Conservation (phyloP, 495 filamentous ascomycete species). For the Melanomma pulvis-pyrius region DNA sequence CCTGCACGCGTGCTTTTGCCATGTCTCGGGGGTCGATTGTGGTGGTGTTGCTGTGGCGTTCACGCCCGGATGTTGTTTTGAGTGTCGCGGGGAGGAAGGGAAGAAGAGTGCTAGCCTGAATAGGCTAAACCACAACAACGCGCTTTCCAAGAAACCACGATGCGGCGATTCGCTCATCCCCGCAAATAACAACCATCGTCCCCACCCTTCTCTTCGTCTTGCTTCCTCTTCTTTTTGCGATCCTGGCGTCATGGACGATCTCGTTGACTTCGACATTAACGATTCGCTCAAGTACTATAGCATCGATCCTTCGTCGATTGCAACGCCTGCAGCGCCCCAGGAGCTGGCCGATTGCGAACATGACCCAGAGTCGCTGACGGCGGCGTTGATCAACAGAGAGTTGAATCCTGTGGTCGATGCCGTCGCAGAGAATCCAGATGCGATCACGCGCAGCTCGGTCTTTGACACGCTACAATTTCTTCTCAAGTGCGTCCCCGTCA, state of each 20-base stretch:
- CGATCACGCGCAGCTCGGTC: constrained; percentile 71
- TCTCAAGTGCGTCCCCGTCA: constrained; percentile 86
- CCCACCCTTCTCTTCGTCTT: constrained; percentile 2
- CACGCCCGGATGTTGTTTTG: background rate
- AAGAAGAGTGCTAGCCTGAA: constrained; percentile 9
- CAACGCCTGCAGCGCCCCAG: constrained; percentile 84
- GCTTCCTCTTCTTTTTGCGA: constrained; percentile 43
- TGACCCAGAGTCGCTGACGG: constrained; percentile 81
- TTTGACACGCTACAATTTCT: constrained; percentile 95
- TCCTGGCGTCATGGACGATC: constrained; percentile 63
- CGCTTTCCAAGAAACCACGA: background rate
- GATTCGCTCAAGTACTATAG: constrained; percentile 93
- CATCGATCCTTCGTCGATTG: constrained; percentile 80
- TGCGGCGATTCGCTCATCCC: background rate
- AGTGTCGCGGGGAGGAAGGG: background rate
- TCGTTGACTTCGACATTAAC: constrained; percentile 88
- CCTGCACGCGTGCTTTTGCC: constrained; percentile 24
- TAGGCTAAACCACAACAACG: constrained; percentile 30
- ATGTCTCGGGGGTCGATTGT: constrained; percentile 6
- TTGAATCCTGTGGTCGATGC: constrained; percentile 93
- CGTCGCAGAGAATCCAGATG: constrained; percentile 87
- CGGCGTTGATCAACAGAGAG: constrained; percentile 75
- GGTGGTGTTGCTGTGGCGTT: constrained; percentile 7
- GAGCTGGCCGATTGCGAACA: constrained; percentile 88
- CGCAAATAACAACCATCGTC: background rate